Evolutionary conservation across 768 basidiomycete genomes (phyloP), one percentile per base, ranked within the genome.

Genomic region (Coprinopsis strossmayeri): DNA sequence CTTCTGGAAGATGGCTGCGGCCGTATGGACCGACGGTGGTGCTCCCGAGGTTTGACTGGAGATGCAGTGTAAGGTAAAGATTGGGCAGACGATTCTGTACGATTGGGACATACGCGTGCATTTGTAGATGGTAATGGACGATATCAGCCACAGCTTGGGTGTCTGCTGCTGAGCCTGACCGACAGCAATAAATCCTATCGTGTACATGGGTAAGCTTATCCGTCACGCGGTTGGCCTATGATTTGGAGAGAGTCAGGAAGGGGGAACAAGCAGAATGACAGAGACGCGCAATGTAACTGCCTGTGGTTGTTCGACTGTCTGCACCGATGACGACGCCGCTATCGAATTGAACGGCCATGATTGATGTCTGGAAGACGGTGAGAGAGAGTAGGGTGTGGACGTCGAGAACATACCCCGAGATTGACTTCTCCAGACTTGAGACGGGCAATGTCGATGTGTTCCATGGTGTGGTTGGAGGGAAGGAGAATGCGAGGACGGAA

Each of bases 111-210:
- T 67, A 88, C 82, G 81, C 74, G 61, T 79, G 76, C 64, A 89
- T 69, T 63, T 93, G 91, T 26, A 91, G 77, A 53, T 82, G 71
- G 62, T 86, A 82, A 61, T 93, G 89, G 10, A 95, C 89, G 11
- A 81, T 72, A 63, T 99, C 96, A 47, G 96, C 95, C 25, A 99
- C 75, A 43, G 94, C 92, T 66, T 96, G 96, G 2, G 96, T 99
- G 65, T 99, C 95, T 20, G 95, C 95, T 39, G 95, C 91, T 56
- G 93, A 96, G 43, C 96, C 96, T 35, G 92, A 96, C 51, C 96
- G 87, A 79, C 96, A 99, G 65, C 96, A 99, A 68, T 98, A 99
- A 66, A 98, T 90, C 57, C 92, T 91, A 69, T 99, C 96, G 66
- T 97, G 93, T 57, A 99, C 77, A 63, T 90, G 81, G 1, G 94